A percentile compares a stretch with the other conserved stretches of the same genome.
These are phyloP conservation scores for Fraxinus dipetala DNA, from an alignment of 305 asterid species.

Conservation along the genomic window DNA sequence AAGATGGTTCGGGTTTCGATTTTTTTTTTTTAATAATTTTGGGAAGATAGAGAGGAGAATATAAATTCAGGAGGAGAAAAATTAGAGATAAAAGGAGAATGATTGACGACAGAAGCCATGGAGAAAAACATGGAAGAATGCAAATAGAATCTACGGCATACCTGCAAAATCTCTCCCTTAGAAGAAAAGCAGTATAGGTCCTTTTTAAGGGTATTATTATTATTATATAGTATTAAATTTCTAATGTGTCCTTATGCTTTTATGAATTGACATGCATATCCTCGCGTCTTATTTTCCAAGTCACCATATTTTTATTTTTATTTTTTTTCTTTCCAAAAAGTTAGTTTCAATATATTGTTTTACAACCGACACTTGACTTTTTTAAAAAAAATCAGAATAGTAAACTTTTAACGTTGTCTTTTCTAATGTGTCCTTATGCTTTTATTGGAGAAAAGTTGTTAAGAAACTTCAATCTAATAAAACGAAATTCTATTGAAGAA, in stretches of 20 bases:
- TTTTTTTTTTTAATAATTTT: neutral
- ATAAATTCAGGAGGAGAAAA: neutral
- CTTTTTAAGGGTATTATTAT: neutral
- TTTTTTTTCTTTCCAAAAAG: neutral
- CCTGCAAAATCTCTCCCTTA: conserved; percentile 28
- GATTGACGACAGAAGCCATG: conserved; percentile 8
- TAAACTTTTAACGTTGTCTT: neutral
- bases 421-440: too few species aligned
- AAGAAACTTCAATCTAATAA: neutral
- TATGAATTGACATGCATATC: conserved; percentile 18
- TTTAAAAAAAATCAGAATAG: neutral
- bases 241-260: neutral
- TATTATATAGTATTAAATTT: neutral
- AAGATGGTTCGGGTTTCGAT: neutral
- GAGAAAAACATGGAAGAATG: conserved; percentile 17
- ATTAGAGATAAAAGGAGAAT: neutral
- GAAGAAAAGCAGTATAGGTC: neutral
- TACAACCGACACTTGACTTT: neutral
- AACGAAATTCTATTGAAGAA: neutral
- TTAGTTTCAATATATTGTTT: neutral
- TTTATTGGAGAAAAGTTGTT: too few species aligned
- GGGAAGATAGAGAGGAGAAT: neutral
- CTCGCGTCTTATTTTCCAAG: neutral
- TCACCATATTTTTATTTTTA: too few species aligned
- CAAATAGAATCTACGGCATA: conserved; percentile 15